Conservation (phyloP, 768 basidiomycete species). For the Boletus tylopilopsis region DNA sequence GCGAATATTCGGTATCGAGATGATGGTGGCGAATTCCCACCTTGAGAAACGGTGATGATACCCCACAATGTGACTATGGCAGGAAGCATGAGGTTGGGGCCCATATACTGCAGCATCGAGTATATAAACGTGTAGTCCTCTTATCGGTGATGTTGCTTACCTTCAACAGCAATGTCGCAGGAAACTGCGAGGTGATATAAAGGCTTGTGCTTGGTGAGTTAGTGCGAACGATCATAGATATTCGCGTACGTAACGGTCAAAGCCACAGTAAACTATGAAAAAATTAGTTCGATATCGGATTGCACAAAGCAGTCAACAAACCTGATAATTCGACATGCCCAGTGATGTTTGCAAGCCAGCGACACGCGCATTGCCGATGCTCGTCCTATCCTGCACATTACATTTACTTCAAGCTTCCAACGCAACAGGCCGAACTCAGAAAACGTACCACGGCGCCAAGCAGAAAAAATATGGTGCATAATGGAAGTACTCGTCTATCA, state of each 20-base stretch:
- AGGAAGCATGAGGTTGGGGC: conserved; percentile 2
- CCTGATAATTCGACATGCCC: conserved; percentile 28
- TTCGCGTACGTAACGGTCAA: conserved; percentile 25
- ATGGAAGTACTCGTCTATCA: conserved; percentile 44
- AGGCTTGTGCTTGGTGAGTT: conserved; percentile 28
- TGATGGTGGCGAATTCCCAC: conserved; percentile 18
- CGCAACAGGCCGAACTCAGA: neutral
- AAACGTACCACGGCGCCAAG: conserved; percentile 48
- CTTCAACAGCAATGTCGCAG: conserved; percentile 60
- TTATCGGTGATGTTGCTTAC: conserved; percentile 11
- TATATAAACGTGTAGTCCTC: neutral
- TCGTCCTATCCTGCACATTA: conserved; percentile 33
- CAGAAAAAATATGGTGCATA: conserved; percentile 47
- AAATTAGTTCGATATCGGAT: neutral
- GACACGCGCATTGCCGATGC: conserved; percentile 57
- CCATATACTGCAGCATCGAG: conserved; percentile 15
- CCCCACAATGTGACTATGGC: neutral
- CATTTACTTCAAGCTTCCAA: neutral
- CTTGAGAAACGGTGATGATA: neutral
- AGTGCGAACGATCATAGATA: neutral
- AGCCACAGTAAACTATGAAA: conserved; percentile 31
- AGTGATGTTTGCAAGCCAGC: conserved; percentile 57
- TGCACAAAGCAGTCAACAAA: neutral
- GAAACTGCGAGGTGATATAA: conserved; percentile 46
- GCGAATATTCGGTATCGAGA: neutral